Evolutionary conservation across 495 filamentous ascomycete species (phyloP), one percentile per base, ranked within the genome.

Genomic region (Neurospora sp.): DNA sequence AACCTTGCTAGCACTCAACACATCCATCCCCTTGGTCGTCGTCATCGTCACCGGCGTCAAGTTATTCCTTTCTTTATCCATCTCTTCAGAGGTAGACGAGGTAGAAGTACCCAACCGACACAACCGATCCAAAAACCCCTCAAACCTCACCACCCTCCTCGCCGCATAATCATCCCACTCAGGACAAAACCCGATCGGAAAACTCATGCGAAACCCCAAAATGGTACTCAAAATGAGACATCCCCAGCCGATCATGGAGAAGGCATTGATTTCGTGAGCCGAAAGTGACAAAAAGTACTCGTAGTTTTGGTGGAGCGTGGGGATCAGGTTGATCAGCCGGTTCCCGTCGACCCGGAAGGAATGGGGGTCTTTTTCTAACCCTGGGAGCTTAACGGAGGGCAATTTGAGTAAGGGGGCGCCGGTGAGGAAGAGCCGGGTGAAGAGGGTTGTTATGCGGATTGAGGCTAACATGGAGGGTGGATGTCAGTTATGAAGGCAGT

Each of bases 191-290:
- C 76, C 37, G 4, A 83, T 31, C 0, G 84, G 80, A 70, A 86
- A 83, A 1, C 80, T 81, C 54, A 85, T 78, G 3, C 84, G 80
- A 40, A 83, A 84, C 7, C 79, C 78, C 1, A 86, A 71, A n/a
- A 85, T 80, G 19, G 82, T 73, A n/a, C 69, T 38, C 3, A 83
- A 31, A 38, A 86, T 82, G 39, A 85, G 70, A 39, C 74, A 76
- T 39, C 77, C 70, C 77, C 81, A 81, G 72, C 84, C 82, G 40
- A 75, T 75, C 39, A 76, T 76, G 71, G 77, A 74, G 70, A 85
- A 81, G 11, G 75, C 74, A 37, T 80, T 77, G 15, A 85, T 45
- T 31, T 78, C 71, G 8, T 40, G 34, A 0, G 78, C 39, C 11
- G 76, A 24, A 0, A 82, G 76, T 24, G 73, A 70, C 0, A 78